Evolutionary conservation across 2,329 filamentous ascomycete genomes (phyloP).

Genomic region (Sclerotiophoma versabilis): DNA sequence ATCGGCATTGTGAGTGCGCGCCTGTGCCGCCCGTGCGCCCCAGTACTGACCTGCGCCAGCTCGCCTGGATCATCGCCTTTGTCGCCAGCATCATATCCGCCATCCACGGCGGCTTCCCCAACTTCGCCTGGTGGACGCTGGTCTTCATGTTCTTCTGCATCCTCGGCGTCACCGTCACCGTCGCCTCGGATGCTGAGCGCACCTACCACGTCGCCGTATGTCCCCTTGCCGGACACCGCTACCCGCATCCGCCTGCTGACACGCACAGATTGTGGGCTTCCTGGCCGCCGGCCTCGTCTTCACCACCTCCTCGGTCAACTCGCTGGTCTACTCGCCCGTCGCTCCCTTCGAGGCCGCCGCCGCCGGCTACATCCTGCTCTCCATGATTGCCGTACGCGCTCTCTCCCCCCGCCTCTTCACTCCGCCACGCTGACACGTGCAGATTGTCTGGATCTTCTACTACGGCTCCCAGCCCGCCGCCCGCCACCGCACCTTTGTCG

Average conservation of each 20-base stretch:
- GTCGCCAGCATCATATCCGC: slow-evolving; percentile 81
- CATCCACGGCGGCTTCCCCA: slow-evolving; percentile 69
- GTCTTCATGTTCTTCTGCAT: slow-evolving; percentile 88
- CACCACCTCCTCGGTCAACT: slow-evolving; percentile 85
- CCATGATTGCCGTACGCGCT: slow-evolving; percentile 83
- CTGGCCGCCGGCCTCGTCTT: slow-evolving; percentile 83
- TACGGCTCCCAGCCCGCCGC: slow-evolving; percentile 92
- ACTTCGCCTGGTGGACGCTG: slow-evolving; percentile 91
- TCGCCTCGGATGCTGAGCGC: slow-evolving; percentile 82
- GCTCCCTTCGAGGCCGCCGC: slow-evolving; percentile 83
- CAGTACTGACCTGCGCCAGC: slow-evolving; percentile 60
- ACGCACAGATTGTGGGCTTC: slow-evolving; percentile 77
- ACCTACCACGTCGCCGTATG: slow-evolving; percentile 87
- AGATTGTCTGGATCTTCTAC: slow-evolving; percentile 99
- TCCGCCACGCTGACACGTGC: slow-evolving; percentile 29
- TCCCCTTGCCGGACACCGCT: not conserved
- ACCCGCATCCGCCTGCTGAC: slow-evolving; percentile 23
- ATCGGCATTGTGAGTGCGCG: slow-evolving; percentile 78
- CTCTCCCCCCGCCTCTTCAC: slow-evolving; percentile 20
- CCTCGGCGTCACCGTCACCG: slow-evolving; percentile 77
- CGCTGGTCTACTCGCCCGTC: slow-evolving; percentile 77
- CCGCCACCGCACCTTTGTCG: slow-evolving; percentile 85
- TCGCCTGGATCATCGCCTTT: slow-evolving; percentile 94
- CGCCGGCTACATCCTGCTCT: slow-evolving; percentile 91
- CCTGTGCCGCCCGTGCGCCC: slow-evolving; percentile 9